These are phyloP conservation scores for Arthrobotrys pseudoclavata DNA, from an alignment of 2,329 filamentous ascomycete genomes.

Conservation along the genomic window DNA sequence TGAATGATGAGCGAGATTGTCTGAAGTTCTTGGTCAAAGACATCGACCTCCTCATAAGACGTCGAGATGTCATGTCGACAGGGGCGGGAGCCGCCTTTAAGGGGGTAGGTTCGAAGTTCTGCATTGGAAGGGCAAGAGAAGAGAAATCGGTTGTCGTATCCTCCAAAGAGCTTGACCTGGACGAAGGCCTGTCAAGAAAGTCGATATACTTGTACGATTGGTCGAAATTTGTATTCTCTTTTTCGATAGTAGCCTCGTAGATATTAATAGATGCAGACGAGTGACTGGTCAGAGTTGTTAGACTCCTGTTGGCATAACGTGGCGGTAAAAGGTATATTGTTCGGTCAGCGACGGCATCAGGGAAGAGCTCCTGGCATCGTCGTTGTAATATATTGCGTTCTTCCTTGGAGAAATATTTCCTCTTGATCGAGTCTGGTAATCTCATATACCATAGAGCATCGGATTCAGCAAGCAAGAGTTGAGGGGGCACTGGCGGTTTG, in stretches of 20 bases:
- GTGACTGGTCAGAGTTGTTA: constrained; percentile 64
- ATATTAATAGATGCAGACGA: constrained; percentile 61
- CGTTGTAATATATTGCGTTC: constrained; percentile 76
- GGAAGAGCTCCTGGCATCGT: constrained; percentile 70
- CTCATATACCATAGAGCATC: constrained; percentile 78
- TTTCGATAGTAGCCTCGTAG: constrained; percentile 58
- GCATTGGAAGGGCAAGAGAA: constrained; percentile 58
- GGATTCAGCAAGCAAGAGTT: constrained; percentile 68
- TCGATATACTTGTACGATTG: constrained; percentile 60
- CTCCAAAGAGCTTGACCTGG: constrained; percentile 62
- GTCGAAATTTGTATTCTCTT: constrained; percentile 38
- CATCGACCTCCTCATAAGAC: constrained; percentile 56
- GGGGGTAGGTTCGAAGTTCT: constrained; percentile 52
- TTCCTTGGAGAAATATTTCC: constrained; percentile 78
- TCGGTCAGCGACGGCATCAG: constrained; percentile 74
- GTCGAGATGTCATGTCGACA: constrained; percentile 48
- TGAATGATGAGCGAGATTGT: constrained; percentile 55
- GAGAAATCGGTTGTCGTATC: constrained; percentile 61
- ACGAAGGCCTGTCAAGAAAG: constrained; percentile 63
- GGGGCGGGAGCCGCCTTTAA: constrained; percentile 42
- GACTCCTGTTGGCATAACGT: constrained; percentile 65
- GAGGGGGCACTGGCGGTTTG: constrained; percentile 42
- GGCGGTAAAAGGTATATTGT: constrained; percentile 70
- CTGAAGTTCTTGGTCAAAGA: constrained; percentile 57
- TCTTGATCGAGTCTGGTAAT: constrained; percentile 79